A percentile compares a stretch with the other conserved stretches of the same genome.
phyloP scores from a whole-genome alignment of 2,329 filamentous ascomycete species.

The Uncinocarpus reesii region DNA sequence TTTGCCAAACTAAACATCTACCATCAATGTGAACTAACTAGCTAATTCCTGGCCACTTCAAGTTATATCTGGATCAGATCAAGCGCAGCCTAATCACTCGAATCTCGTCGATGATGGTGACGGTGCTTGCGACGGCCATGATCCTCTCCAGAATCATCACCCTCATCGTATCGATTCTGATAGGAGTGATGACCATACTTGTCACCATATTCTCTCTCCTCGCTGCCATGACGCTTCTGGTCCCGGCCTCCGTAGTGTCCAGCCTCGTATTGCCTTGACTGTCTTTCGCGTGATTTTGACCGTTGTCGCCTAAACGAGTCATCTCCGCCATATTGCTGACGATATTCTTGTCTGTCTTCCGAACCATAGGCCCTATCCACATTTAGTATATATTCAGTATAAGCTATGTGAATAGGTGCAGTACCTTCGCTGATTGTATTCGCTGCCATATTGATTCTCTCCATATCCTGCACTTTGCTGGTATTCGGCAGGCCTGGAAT shows the following conservation, averaged over 20 bases:
- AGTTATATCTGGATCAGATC: too few species aligned
- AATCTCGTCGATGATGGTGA: conserved; percentile 17
- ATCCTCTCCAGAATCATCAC: conserved; percentile 16
- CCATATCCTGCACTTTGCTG: conserved; percentile 6
- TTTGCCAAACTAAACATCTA: too few species aligned
- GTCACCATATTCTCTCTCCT: conserved; percentile 18
- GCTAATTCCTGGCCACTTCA: neutral
- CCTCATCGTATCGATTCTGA: conserved; percentile 18
- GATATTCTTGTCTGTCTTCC: conserved; percentile 3
- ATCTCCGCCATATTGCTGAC: conserved; percentile 9
- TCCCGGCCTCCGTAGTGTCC: conserved; percentile 16
- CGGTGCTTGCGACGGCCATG: conserved; percentile 16
- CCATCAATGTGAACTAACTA: too few species aligned
- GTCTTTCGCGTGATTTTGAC: conserved; percentile 12
- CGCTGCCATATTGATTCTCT: neutral
- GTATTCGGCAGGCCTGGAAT: conserved; percentile 2
- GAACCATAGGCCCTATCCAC: conserved; percentile 5
- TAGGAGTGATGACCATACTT: conserved; percentile 7
- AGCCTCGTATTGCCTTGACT: conserved; percentile 14
- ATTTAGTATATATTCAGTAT: neutral
- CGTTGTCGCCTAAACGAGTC: conserved; percentile 2
- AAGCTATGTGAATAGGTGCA: neutral
- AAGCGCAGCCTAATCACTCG: too few species aligned
- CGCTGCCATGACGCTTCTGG: conserved; percentile 19
- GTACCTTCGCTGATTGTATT: neutral